Evolutionary conservation across 2,329 filamentous ascomycete genomes (phyloP), one percentile per base, ranked within the genome.

Genomic region (Penicillium frequentans): DNA sequence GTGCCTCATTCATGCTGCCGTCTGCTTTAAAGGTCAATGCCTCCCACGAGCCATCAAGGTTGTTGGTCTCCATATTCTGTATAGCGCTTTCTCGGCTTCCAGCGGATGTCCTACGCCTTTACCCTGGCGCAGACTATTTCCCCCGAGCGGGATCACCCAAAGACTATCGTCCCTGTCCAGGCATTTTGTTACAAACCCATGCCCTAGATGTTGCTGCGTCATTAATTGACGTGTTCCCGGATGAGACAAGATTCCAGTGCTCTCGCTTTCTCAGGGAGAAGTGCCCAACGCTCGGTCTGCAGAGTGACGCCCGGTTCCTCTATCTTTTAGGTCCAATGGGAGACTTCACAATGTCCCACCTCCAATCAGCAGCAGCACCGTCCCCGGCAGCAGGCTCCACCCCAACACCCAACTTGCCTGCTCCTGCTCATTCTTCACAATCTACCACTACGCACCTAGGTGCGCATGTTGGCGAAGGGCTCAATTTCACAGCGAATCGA

Each of bases 161-260:
- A 47, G 60, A 64, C 11, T 63, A 64, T 47, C 64, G 64, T 11
- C 67, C 69, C 14, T 70, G 68, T 26, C 69, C 70, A 21, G 72
- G 70, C 9, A 71, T 71, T 6, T 62, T 70, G 35, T 63, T 76
- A 14, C 74, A 75, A 56, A 73, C 73, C 7, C 73, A 78, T 42
- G 72, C 77, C 13, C 66, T 79, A 14, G 78, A 81, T 56, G 75
- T 79, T 14, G 77, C 77, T 11, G 73, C 77, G 10, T 73, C 74
- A 11, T 67, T 80, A 4, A 70, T 77, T 29, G 79, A 81, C 55
- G 70, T 72, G 16, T 72, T 80, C 52, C 71, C 75, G 16, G 76
- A 80, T 39, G 77, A 80, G 49, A 68, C 72, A 24, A 75, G 76
- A 13, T 65, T 74, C 16, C 73, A 78, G 50, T 78, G 77, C 54